Base-by-base conservation (phyloP, 805 yeast species). In the Metschnikowia cerradonensis region DNA sequence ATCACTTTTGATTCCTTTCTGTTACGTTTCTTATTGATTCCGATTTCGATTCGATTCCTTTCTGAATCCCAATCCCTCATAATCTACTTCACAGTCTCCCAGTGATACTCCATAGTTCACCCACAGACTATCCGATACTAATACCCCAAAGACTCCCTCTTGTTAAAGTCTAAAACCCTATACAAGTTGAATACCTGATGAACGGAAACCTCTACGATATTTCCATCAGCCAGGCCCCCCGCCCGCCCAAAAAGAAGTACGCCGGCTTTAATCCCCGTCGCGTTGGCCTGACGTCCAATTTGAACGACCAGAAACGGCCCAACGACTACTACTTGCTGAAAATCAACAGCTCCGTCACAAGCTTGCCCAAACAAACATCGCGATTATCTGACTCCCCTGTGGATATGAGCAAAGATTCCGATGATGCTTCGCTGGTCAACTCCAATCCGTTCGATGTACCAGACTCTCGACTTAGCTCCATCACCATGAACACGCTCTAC, bases 271-370 rank as follows among this genome's bases (percentile, higher is more conserved):
- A 26, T 14, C 66, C 68, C 3, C 62, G 64, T 36, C 59, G 70
- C 35, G 68, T 64, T 13, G 66, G 65, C 36, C 68, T 69, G 49
- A 34, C 58, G 49, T 50, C 64, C 32, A 57, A 58, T 4, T 52
- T 59, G 19, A 55, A 48, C 36, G 65, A 62, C 10, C 41, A 48
- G 17, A 71, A 69, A 52, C 56, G 78, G 26, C 78, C 78, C 3
- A 70, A 76, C 31, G 77, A 73, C 50, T 71, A 70, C 58, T 73
- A 63, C 51, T 62, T 71, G 36, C 65, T 64, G 49, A 68, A 67
- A 49, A 51, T 71, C 41, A 61, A 62, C 41, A 59, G 55, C 47
- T 62, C 63, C 47, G 48, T 63, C 6, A 20, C 58, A 5, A 60
- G 58, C 49, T 52, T 64, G 49, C 48, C 56, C 8, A 50, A 42